Evolutionary conservation across 2,329 filamentous ascomycete genomes (phyloP).

Genomic region (Colletotrichum australisinense): DNA sequence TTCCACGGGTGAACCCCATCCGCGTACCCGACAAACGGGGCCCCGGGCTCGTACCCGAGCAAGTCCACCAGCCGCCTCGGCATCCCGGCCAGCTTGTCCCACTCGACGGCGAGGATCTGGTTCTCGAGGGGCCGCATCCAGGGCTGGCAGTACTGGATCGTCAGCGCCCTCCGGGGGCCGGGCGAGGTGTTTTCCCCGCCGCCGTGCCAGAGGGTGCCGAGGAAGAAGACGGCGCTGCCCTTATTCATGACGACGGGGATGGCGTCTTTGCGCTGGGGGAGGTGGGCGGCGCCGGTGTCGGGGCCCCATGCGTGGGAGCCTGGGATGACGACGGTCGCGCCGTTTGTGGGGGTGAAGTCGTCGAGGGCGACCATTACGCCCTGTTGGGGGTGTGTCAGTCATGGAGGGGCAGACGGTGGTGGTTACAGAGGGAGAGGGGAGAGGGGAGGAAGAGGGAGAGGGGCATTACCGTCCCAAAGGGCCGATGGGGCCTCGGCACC

Average conservation of each 20-base stretch:
- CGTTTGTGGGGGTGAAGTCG: constrained; percentile 46
- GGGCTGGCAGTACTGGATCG: constrained; percentile 54
- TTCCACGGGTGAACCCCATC: constrained; percentile 38
- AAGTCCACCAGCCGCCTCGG: constrained; percentile 40
- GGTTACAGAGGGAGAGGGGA: no score
- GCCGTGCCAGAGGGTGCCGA: constrained; percentile 51
- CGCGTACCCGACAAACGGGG: constrained; percentile 40
- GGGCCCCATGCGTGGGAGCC: constrained; percentile 47
- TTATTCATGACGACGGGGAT: constrained; percentile 47
- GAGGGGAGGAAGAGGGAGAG: not conserved
- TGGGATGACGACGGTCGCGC: constrained; percentile 49
- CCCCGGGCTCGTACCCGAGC: constrained; percentile 40
- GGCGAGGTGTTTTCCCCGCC: constrained; percentile 48
- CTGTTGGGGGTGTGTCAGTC: not conserved
- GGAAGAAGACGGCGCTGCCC: constrained; percentile 49
- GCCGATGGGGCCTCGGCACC: constrained; percentile 47
- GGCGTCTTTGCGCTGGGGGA: constrained; percentile 40
- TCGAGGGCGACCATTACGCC: constrained; percentile 46
- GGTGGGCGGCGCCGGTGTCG: constrained; percentile 38
- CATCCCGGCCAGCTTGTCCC: constrained; percentile 38
- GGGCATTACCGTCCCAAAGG: constrained; percentile 44
- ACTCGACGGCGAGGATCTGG: constrained; percentile 48
- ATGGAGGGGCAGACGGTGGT: not conserved
- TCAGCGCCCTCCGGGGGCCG: constrained; percentile 46
- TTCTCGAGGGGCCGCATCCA: constrained; percentile 53